phyloP scores from a whole-genome alignment of 768 basidiomycete genomes.

The Tephrocybe sp. region DNA sequence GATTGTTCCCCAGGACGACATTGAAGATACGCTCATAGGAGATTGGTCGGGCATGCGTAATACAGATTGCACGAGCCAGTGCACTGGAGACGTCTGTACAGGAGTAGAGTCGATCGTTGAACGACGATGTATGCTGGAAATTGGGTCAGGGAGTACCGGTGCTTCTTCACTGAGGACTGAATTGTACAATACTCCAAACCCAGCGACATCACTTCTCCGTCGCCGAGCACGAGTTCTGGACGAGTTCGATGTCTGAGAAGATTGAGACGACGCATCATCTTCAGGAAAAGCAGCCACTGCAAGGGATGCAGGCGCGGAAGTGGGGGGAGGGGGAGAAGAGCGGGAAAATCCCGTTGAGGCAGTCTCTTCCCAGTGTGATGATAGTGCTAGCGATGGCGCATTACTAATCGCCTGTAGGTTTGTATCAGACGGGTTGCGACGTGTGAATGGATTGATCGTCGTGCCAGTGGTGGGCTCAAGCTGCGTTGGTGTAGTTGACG shows the following conservation, averaged over 20 bases:
- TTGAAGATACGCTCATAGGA: slow-evolving; percentile 2
- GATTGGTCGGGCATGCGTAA: neutral
- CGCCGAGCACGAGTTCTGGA: slow-evolving; percentile 4
- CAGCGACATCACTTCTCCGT: slow-evolving; percentile 3
- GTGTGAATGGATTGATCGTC: too few species aligned
- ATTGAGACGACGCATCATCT: neutral
- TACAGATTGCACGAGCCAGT: too few species aligned
- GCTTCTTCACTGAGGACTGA: neutral
- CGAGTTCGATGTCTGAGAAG: neutral
- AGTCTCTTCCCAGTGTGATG: too few species aligned
- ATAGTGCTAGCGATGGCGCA: too few species aligned
- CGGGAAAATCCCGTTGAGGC: too few species aligned
- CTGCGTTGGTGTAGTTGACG: neutral
- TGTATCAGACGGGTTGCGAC: too few species aligned
- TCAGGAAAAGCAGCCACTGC: neutral
- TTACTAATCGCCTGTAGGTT: too few species aligned
- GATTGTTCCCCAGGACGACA: slow-evolving; percentile 16
- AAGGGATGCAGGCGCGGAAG: too few species aligned
- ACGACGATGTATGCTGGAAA: slow-evolving; percentile 1
- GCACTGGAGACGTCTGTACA: neutral
- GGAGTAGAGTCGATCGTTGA: neutral
- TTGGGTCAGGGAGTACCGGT: neutral
- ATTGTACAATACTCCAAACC: neutral
- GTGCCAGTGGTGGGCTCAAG: too few species aligned
- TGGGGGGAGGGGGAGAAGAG: too few species aligned